Evolutionary conservation across 2,329 filamentous ascomycete genomes (phyloP).

Genomic region (Trichoderma pleuroti): DNA sequence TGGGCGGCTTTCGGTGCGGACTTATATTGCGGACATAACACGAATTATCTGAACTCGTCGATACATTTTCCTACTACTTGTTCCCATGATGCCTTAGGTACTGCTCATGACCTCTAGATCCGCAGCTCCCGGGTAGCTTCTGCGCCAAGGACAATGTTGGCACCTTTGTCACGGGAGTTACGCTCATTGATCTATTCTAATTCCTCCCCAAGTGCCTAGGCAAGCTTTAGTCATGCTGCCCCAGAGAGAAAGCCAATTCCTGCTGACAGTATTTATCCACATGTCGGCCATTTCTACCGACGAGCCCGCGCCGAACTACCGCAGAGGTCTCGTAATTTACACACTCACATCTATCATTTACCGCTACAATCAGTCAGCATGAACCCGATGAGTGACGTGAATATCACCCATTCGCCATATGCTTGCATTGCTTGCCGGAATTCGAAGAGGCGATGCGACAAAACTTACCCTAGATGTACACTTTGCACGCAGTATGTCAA

Average conservation of each 20-base stretch:
- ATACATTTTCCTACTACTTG: neutral
- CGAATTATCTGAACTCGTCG: neutral
- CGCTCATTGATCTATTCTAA: neutral
- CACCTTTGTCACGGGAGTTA: neutral
- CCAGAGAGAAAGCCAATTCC: neutral
- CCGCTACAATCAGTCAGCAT: neutral
- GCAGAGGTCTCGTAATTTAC: neutral
- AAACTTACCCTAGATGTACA: slow-evolving; percentile 12
- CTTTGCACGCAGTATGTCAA: slow-evolving; percentile 18
- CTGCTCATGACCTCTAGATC: neutral
- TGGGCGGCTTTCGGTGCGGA: neutral
- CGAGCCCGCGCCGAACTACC: neutral
- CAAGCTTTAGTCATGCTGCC: neutral
- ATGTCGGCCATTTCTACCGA: neutral
- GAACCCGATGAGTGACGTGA: neutral
- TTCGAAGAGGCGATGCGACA: slow-evolving; percentile 15
- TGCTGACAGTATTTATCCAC: neutral
- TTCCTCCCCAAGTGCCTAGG: neutral
- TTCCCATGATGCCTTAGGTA: neutral
- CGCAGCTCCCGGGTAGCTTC: neutral
- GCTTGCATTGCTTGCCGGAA: slow-evolving; percentile 3
- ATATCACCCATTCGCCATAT: neutral
- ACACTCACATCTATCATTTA: neutral
- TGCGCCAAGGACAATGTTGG: neutral
- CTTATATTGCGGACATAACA: neutral